Percentiles rank a stretch among this genome's conserved stretches.
These are phyloP conservation scores for Fragilaria crotonensis DNA, from an alignment of 108 stramenopile species.

Conservation along the genomic window DNA sequence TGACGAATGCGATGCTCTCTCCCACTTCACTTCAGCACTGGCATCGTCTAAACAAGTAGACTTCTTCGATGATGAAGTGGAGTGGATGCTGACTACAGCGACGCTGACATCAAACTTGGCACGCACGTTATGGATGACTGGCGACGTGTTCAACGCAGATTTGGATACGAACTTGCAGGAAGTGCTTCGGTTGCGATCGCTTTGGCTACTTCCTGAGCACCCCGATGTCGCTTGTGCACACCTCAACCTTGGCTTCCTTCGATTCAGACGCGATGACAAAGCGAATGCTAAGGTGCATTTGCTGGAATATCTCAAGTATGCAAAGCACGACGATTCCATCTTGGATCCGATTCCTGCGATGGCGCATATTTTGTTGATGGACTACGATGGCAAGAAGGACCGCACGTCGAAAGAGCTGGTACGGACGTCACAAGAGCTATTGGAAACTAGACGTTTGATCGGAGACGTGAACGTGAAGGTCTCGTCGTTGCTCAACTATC, in stretches of 20 bases:
- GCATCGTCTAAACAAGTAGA: constrained; percentile 7
- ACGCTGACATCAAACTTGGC: constrained; percentile 35
- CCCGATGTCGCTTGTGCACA: constrained; percentile 36
- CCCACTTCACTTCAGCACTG: constrained; percentile 24
- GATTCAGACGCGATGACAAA: constrained; percentile 15
- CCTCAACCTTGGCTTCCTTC: constrained; percentile 30
- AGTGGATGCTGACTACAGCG: constrained; percentile 21
- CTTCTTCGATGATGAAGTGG: not conserved
- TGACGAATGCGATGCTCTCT: constrained; percentile 13
- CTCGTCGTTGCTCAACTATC: constrained; percentile 33
- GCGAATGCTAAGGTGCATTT: constrained; percentile 23
- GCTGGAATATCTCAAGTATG: constrained; percentile 20
- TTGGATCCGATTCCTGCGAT: constrained; percentile 34
- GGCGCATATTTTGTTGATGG: constrained; percentile 24
- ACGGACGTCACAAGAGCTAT: constrained; percentile 26
- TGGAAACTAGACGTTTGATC: constrained; percentile 28
- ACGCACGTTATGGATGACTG: constrained; percentile 29
- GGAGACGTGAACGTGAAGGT: constrained; percentile 21
- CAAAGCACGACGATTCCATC: constrained; percentile 1
- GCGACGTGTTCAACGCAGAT: too few species aligned
- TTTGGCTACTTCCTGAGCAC: constrained; percentile 21
- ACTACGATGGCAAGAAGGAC: constrained; percentile 32
- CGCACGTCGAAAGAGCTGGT: constrained; percentile 24
- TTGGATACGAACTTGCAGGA: constrained; percentile 25
- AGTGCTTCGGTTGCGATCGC: constrained; percentile 22